Evolutionary conservation across 1,284 basidiomycete genomes (phyloP).

Genomic region (Rhodotorula sp.): DNA sequence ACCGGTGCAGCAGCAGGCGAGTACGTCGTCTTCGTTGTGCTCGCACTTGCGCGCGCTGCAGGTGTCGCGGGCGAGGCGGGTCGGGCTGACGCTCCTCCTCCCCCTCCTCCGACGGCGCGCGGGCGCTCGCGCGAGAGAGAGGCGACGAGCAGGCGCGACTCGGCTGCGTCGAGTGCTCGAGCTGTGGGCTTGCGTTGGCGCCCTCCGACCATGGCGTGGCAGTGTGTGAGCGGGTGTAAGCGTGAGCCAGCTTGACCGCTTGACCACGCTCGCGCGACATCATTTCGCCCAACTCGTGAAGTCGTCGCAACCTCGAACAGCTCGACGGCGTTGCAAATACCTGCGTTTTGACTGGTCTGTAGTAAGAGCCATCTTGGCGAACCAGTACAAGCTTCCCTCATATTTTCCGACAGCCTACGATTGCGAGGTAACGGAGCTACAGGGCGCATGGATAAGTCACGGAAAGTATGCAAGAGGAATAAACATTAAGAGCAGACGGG

Average conservation of each 20-base stretch:
- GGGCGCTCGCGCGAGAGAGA: conserved; percentile 1
- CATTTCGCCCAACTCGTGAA: too few species aligned
- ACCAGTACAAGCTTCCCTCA: too few species aligned
- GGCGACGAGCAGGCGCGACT: conserved; percentile 11
- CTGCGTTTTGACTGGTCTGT: too few species aligned
- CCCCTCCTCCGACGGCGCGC: background rate
- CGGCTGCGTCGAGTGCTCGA: conserved; percentile 24
- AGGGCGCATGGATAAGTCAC: background rate
- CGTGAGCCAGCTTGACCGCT: background rate
- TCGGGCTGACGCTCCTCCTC: too few species aligned
- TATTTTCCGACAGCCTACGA: too few species aligned
- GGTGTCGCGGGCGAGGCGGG: background rate
- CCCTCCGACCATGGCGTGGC: background rate
- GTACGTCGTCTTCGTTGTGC: too few species aligned
- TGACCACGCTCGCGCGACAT: too few species aligned
- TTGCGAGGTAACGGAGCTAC: background rate
- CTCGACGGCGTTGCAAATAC: too few species aligned
- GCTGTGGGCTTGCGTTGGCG: conserved; percentile 28
- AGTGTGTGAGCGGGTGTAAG: background rate
- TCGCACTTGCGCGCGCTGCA: background rate
- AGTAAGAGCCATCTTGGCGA: too few species aligned
- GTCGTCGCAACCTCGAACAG: too few species aligned
- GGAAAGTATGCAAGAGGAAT: background rate
- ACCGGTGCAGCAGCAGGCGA: conserved; percentile 17
- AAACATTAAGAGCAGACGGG: too few species aligned